Evolutionary conservation across 495 filamentous ascomycete species (phyloP), one percentile per base, ranked within the genome.

Genomic region (Friedmanniomyces endolithicus): DNA sequence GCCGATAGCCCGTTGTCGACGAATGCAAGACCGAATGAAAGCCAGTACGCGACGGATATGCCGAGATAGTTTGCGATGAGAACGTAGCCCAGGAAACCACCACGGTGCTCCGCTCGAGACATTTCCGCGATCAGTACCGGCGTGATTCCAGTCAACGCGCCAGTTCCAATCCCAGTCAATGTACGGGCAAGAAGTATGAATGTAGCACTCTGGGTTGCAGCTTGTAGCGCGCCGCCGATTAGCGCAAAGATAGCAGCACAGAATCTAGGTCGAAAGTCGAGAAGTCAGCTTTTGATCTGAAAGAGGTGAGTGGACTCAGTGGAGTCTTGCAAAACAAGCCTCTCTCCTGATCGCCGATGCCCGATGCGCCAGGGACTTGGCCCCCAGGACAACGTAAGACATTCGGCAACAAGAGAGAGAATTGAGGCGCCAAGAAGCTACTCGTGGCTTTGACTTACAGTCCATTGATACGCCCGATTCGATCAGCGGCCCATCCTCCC

Each of bases 1-100:
- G 73, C 68, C 14, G 72, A 71, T 52, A 75, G 71, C 23, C 73
- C 75, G 50, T 73, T 63, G 49, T 78, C 61, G 57, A 79, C 65
- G 52, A 74, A 77, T 12, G 76, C 70, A 41, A 81, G 59, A 39
- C 77, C 76, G 56, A 80, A 82, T 19, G 75, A 75, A 54, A 82
- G 68, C 80, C 79, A 83, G 65, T 83, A 82, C 8, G 79, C 78
- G 27, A 83, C 65, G 2, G 74, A 73, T 29, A 84, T 79, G 49
- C 79, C 79, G 11, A 81, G 67, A 58, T 78, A 75, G 57, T 76
- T 77, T 7, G 74, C 74, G 55, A 78, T 77, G 65, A 80, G 78
- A 45, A 74, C 73, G 49, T 74, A 72, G 27, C 72, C 75, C 20
- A 78, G 64, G 53, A 68, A 74, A 20, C 68, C 69, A 29, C 74